Percentiles rank a stretch among this genome's conserved stretches.
Evolutionary conservation across 2,329 filamentous ascomycete species (phyloP).

Genomic region (Trichoderma sp.): DNA sequence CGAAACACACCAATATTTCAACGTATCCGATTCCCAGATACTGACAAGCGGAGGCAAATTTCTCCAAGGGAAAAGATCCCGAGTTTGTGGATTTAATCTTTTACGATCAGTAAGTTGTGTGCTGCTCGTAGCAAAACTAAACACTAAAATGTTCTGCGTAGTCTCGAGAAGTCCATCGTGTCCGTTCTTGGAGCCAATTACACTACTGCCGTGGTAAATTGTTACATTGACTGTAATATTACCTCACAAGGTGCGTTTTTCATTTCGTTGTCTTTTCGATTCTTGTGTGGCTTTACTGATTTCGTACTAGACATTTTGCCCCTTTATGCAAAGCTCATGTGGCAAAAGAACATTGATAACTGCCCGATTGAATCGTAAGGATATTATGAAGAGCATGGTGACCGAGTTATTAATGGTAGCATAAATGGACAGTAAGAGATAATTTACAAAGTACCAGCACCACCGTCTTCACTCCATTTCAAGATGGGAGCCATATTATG

Average conservation of each 20-base stretch:
- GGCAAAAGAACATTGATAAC: conserved; percentile 43
- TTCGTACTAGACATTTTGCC: conserved; percentile 42
- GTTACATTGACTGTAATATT: conserved; percentile 47
- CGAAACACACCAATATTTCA: conserved; percentile 53
- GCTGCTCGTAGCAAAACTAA: not conserved
- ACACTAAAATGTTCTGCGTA: conserved; percentile 26
- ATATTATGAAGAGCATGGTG: not conserved
- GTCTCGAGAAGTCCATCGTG: conserved; percentile 46
- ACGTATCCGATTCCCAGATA: conserved; percentile 53
- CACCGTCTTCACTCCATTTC: not conserved
- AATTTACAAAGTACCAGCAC: not conserved
- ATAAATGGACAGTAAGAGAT: not conserved
- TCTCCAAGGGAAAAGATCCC: conserved; percentile 49
- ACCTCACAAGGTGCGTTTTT: conserved; percentile 40
- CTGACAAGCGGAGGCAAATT: conserved; percentile 54
- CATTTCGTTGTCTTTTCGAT: not conserved
- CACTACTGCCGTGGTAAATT: conserved; percentile 42
- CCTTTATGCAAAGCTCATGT: conserved; percentile 45
- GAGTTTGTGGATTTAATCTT: conserved; percentile 58
- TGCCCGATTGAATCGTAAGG: conserved; percentile 37
- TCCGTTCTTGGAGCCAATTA: conserved; percentile 44
- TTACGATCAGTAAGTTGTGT: conserved; percentile 51
- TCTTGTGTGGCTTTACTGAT: not conserved
- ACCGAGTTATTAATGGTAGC: not conserved
- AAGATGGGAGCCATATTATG: not conserved